phyloP scores from a whole-genome alignment of 2,329 filamentous ascomycete species.

The Xylariaceae sp. region DNA sequence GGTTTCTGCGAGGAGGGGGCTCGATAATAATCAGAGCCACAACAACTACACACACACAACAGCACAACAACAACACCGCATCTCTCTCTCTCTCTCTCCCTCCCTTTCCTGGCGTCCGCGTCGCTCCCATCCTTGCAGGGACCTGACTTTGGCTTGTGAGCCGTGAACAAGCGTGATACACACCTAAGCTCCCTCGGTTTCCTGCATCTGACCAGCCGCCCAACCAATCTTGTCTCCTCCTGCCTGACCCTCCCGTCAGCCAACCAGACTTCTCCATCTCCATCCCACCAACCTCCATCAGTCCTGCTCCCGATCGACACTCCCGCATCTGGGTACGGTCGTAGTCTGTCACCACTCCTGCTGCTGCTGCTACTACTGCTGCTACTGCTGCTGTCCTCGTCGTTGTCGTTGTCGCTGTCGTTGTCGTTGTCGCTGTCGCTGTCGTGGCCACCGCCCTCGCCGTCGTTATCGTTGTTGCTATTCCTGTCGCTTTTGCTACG shows the following conservation, averaged over 20 bases:
- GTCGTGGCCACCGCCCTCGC: not conserved
- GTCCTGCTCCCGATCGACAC: conserved; percentile 17
- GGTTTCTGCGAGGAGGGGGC: not conserved
- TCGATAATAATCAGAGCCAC: not conserved
- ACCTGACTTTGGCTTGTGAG: conserved; percentile 21
- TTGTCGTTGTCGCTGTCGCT: not conserved
- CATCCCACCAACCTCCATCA: conserved; percentile 23
- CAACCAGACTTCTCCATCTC: conserved; percentile 27
- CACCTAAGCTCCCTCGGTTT: conserved; percentile 23
- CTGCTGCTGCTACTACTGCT: not conserved
- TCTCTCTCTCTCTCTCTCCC: not conserved
- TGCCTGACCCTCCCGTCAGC: conserved; percentile 25
- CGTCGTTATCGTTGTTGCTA: not conserved
- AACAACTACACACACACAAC: not conserved
- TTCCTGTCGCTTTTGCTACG: conserved; percentile 4
- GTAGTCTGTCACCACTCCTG: not conserved
- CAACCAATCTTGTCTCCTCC: conserved; percentile 29
- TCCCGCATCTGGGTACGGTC: conserved; percentile 9
- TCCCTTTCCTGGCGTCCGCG: not conserved
- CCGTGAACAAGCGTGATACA: conserved; percentile 24
- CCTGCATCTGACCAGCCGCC: conserved; percentile 29
- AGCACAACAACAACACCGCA: no score
- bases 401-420: not conserved
- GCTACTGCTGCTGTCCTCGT: not conserved
- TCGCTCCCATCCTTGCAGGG: conserved; percentile 8